Conservation (phyloP, 441 rosid species). For the Gossypium armourianum region DNA sequence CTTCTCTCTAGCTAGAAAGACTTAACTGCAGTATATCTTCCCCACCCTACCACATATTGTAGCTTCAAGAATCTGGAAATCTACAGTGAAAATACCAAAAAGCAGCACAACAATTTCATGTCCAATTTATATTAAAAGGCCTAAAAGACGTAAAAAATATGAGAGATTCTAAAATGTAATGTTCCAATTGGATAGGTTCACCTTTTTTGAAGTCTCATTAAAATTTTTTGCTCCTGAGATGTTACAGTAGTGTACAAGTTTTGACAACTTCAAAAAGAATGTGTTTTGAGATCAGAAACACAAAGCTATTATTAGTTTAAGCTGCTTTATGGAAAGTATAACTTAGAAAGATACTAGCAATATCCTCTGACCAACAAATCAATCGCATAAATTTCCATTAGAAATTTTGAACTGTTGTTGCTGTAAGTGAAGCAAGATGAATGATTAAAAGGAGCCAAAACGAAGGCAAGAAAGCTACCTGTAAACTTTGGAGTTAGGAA, state of each 20-base stretch:
- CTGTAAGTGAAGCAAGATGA: background rate
- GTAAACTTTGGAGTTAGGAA: background rate
- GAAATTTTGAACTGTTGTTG: background rate
- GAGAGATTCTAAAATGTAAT: background rate
- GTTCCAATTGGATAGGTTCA: background rate
- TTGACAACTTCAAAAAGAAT: background rate
- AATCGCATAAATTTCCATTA: background rate
- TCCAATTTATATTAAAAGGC: background rate
- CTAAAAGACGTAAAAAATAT: too few relatives aligned
- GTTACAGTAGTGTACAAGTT: background rate
- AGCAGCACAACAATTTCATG: background rate
- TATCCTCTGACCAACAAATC: background rate
- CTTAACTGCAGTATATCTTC: background rate
- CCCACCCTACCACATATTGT: background rate
- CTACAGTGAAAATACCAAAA: background rate
- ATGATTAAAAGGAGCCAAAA: background rate
- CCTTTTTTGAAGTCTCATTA: background rate
- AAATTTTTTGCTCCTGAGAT: background rate
- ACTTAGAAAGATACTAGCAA: background rate
- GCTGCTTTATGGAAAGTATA: background rate
- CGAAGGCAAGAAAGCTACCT: background rate
- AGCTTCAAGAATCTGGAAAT: slow-evolving; percentile 4
- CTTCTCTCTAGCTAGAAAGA: slow-evolving; percentile 1
- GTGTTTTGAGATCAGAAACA: background rate
- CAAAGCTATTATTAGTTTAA: background rate